These are phyloP conservation scores for Ceratocystis albifundus DNA, from an alignment of 2,329 filamentous ascomycete genomes.

Conservation along the genomic window DNA sequence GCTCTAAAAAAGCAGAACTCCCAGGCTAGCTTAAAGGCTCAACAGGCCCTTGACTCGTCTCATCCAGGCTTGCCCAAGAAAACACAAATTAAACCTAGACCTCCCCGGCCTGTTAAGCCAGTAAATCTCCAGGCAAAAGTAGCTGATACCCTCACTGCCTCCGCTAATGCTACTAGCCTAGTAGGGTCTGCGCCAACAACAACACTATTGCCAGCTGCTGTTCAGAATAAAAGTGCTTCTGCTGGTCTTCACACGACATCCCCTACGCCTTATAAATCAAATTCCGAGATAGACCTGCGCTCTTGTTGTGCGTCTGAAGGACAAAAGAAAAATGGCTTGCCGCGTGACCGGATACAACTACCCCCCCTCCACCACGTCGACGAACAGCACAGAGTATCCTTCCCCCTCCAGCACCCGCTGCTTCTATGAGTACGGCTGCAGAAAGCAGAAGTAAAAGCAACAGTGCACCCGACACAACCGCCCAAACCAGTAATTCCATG, in stretches of 20 bases:
- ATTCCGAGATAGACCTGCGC: too few relatives aligned
- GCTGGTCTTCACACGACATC: not conserved
- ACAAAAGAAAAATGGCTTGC: too few relatives aligned
- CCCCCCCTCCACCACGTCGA: constrained; percentile 28
- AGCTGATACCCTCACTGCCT: constrained; percentile 26
- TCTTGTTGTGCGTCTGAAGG: too few relatives aligned
- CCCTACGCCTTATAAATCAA: too few relatives aligned
- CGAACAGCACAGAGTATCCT: constrained; percentile 26
- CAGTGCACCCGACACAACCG: not conserved
- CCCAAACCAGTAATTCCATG: not conserved
- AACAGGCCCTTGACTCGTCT: too few relatives aligned
- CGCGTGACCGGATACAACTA: too few relatives aligned
- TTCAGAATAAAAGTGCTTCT: constrained; percentile 11
- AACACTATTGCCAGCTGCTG: too few relatives aligned
- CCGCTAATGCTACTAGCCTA: not conserved
- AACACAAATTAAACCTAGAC: constrained; percentile 31
- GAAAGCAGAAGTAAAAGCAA: not conserved
- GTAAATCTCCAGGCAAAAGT: constrained; percentile 36
- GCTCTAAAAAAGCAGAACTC: too few relatives aligned
- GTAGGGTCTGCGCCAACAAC: not conserved
- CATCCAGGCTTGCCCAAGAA: too few relatives aligned
- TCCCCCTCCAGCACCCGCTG: constrained; percentile 18
- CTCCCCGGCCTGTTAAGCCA: constrained; percentile 49
- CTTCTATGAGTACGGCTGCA: constrained; percentile 5
- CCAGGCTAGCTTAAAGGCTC: too few relatives aligned